These are phyloP conservation scores for Iberis amara DNA, from an alignment of 441 rosid genomes.

Conservation along the genomic window DNA sequence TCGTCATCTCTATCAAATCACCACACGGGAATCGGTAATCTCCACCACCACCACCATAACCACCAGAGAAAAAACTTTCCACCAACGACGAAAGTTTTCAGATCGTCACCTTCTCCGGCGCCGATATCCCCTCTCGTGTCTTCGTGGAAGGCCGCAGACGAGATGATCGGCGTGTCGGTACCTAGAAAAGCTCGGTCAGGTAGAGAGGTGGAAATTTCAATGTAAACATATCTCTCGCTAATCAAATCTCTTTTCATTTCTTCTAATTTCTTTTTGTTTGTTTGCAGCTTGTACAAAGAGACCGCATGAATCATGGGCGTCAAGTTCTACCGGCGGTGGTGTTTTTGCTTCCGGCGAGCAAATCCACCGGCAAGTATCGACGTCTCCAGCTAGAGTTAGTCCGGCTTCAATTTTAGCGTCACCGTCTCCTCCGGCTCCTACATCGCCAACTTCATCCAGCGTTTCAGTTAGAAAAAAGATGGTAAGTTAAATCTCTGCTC, in stretches of 20 bases:
- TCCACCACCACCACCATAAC: slow-evolving; percentile 22
- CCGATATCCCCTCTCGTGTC: slow-evolving; percentile 32
- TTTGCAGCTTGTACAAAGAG: slow-evolving; percentile 76
- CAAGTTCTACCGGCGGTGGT: slow-evolving; percentile 49
- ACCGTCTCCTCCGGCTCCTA: slow-evolving; percentile 59
- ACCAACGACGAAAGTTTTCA: slow-evolving; percentile 41
- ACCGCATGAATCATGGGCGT: slow-evolving; percentile 80
- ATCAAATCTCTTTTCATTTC: slow-evolving; percentile 6
- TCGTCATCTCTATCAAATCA: slow-evolving; percentile 51
- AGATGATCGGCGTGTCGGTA: slow-evolving; percentile 95
- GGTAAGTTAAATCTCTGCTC: slow-evolving; percentile 37
- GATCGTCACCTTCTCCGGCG: slow-evolving; percentile 41
- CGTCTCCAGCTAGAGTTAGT: slow-evolving; percentile 73
- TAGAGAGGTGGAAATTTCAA: slow-evolving; percentile 65
- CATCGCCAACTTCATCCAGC: slow-evolving; percentile 83
- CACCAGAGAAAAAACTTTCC: slow-evolving; percentile 60
- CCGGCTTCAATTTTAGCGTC: slow-evolving; percentile 42
- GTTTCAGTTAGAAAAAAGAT: slow-evolving; percentile 71
- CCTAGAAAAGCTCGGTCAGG: slow-evolving; percentile 99
- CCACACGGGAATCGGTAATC: slow-evolving; percentile 24
- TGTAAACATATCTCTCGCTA: slow-evolving; percentile 22
- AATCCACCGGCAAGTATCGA: slow-evolving; percentile 66
- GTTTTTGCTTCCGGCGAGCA: slow-evolving; percentile 50
- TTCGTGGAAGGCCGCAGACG: slow-evolving; percentile 80
- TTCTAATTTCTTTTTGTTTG: slow-evolving; percentile 21